phyloP scores from a whole-genome alignment of 495 filamentous ascomycete species.

The Penicillium malachiteum region DNA sequence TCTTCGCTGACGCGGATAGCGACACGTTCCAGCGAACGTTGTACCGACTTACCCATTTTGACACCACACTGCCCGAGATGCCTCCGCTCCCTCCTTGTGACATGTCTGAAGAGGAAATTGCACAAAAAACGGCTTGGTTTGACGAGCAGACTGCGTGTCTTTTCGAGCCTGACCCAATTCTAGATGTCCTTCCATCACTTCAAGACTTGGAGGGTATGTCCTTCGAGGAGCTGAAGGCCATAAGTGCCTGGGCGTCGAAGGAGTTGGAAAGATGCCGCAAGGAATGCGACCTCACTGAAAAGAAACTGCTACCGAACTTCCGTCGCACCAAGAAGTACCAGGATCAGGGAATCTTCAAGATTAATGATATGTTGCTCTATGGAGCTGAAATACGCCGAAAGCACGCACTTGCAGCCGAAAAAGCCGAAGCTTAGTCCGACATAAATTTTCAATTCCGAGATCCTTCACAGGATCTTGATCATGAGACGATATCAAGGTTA shows the following conservation, averaged over 20 bases:
- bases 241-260: constrained; percentile 39
- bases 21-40: constrained; percentile 13
- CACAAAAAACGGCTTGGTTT: no score
- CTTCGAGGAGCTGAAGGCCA: constrained; percentile 39
- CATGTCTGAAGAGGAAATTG: no score
- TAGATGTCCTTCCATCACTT: constrained; percentile 33
- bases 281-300: constrained; percentile 44
- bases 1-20: constrained; percentile 29
- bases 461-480: no score
- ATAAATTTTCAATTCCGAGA: no score
- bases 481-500: no score
- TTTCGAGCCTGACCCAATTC: constrained; percentile 36
- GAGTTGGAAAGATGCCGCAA: constrained; percentile 44
- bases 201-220: constrained; percentile 46
- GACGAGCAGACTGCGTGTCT: constrained; percentile 30
- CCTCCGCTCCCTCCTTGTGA: no score
- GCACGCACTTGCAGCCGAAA: no score
- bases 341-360: constrained; percentile 25
- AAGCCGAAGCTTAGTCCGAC: no score
- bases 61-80: constrained; percentile 5
- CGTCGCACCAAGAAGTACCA: constrained; percentile 51
- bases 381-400: no score
- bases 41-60: constrained; percentile 35
- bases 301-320: constrained; percentile 43
- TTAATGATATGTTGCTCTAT: no score